These are phyloP conservation scores for Scalesia atractyloides DNA, from an alignment of 129 eudicot species.

Conservation along the genomic window DNA sequence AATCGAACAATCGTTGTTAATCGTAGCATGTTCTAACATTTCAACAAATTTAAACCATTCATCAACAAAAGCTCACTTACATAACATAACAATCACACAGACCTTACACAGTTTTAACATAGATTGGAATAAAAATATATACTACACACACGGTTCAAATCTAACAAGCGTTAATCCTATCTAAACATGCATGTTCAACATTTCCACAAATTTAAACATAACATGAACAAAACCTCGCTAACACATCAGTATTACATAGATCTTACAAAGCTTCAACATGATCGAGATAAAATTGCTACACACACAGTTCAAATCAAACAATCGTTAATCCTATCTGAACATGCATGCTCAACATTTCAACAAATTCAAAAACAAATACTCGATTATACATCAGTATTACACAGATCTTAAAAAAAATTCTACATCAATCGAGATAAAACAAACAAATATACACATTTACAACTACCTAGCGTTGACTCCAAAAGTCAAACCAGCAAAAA, in stretches of 20 bases:
- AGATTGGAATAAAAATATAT: too few relatives aligned
- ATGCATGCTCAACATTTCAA: not conserved
- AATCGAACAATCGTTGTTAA: not conserved
- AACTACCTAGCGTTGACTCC: not conserved
- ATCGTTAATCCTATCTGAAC: not conserved
- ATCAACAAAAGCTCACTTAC: not conserved
- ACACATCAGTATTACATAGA: too few relatives aligned
- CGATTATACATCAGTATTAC: not conserved
- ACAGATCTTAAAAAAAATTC: not conserved
- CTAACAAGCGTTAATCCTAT: too few relatives aligned
- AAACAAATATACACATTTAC: not conserved
- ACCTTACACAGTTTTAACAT: not conserved
- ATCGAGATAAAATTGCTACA: not conserved
- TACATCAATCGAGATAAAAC: constrained; percentile 13
- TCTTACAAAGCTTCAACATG: too few relatives aligned
- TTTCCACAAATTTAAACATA: too few relatives aligned
- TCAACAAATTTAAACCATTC: not conserved
- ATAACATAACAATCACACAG: not conserved
- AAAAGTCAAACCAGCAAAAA: not conserved
- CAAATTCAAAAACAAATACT: not conserved
- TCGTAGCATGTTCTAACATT: not conserved
- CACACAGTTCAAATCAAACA: not conserved
- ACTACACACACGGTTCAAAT: too few relatives aligned
- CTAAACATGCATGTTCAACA: too few relatives aligned
- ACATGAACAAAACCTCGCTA: too few relatives aligned